These are phyloP conservation scores for Friedmanniomyces simplex DNA, from an alignment of 495 filamentous ascomycete genomes.

Conservation along the genomic window DNA sequence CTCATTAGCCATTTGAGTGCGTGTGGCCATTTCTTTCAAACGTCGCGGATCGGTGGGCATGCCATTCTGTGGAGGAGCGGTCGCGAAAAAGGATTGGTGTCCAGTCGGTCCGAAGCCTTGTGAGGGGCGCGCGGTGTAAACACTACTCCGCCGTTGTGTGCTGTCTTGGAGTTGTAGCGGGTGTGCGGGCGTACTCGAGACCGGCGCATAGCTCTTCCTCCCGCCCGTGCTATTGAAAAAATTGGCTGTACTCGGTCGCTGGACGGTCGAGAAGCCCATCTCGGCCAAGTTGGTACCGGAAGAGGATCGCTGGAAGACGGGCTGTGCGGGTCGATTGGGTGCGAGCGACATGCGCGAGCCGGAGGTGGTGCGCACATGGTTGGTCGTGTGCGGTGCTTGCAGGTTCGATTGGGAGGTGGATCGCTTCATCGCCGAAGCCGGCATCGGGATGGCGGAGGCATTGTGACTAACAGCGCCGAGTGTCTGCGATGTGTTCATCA, in stretches of 20 bases:
- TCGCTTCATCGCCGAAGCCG: slow-evolving; percentile 91
- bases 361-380: slow-evolving; percentile 66
- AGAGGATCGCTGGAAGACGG: slow-evolving; percentile 73
- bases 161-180: slow-evolving; percentile 24
- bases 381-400: slow-evolving; percentile 52
- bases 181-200: slow-evolving; percentile 37
- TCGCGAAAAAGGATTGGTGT: slow-evolving; percentile 87
- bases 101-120: slow-evolving; percentile 46
- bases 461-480: slow-evolving; percentile 68
- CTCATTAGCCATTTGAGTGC: slow-evolving; percentile 74
- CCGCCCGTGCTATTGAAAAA: slow-evolving; percentile 52
- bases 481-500: slow-evolving; percentile 42
- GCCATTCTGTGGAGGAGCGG: slow-evolving; percentile 64
- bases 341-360: slow-evolving; percentile 80
- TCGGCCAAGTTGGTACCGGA: slow-evolving; percentile 66
- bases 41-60: slow-evolving; percentile 82
- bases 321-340: slow-evolving; percentile 66
- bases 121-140: slow-evolving; percentile 59
- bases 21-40: slow-evolving; percentile 64
- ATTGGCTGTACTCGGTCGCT: slow-evolving; percentile 68
- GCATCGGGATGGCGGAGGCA: slow-evolving; percentile 66
- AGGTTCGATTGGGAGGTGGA: slow-evolving; percentile 67
- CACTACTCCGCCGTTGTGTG: slow-evolving; percentile 73
- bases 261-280: slow-evolving; percentile 70
- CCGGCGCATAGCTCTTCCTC: slow-evolving; percentile 62